These are phyloP conservation scores for Fusarium sp. DNA, from an alignment of 2,329 filamentous ascomycete species.

Conservation along the genomic window DNA sequence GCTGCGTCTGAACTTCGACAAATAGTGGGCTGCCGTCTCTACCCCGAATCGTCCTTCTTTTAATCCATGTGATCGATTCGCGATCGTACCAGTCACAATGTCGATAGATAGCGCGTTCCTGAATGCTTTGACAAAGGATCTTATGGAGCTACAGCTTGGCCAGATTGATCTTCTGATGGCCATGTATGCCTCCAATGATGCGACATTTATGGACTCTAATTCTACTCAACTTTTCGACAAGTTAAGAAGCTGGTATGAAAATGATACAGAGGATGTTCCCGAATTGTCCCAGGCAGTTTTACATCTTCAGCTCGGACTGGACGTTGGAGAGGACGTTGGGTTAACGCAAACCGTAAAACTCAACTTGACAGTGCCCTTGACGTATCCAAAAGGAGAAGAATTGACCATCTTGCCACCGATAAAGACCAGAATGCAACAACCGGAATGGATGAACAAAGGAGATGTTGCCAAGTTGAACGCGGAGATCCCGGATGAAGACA, in stretches of 20 bases:
- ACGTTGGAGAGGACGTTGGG: constrained; percentile 20
- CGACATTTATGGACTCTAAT: constrained; percentile 48
- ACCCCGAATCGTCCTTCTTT: fast-evolving
- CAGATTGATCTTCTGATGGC: constrained; percentile 65
- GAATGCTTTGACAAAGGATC: constrained; percentile 55
- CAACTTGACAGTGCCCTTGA: constrained; percentile 54
- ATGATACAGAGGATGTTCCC: constrained; percentile 11
- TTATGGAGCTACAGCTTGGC: constrained; percentile 62
- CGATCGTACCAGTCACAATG: neutral
- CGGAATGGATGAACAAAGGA: constrained; percentile 65
- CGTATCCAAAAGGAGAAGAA: constrained; percentile 4
- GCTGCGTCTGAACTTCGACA: neutral
- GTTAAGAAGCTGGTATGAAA: constrained; percentile 45
- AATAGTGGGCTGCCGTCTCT: neutral
- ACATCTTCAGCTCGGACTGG: constrained; percentile 47
- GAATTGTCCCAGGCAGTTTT: constrained; percentile 28
- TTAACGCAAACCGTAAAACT: constrained; percentile 48
- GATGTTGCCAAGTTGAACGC: constrained; percentile 56
- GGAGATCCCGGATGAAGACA: constrained; percentile 59
- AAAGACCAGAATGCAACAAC: constrained; percentile 61
- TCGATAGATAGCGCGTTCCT: neutral
- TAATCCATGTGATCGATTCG: fast-evolving
- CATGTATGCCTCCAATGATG: constrained; percentile 63
- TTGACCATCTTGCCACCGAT: constrained; percentile 56
- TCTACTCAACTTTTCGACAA: constrained; percentile 32